Evolutionary conservation across 257 asterid genomes (phyloP).

Genomic region (Nicotiana tomentosiformis): DNA sequence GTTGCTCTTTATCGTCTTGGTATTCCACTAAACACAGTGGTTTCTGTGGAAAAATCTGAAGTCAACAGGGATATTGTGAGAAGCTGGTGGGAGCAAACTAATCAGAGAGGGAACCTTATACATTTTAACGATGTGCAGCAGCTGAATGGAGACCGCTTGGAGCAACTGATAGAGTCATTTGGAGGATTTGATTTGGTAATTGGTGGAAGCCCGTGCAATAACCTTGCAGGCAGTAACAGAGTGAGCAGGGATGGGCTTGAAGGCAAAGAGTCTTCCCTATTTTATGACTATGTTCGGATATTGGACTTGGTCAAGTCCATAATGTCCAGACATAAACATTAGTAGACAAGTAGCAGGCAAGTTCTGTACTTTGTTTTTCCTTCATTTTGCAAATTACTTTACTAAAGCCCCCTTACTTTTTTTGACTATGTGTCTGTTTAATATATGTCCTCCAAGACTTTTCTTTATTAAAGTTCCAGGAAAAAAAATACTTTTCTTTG

Average conservation of each 20-base stretch:
- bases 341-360: constrained; percentile 46
- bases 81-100: constrained; percentile 70
- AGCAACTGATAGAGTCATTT: constrained; percentile 11
- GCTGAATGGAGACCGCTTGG: constrained; percentile 24
- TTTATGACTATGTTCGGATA: constrained; percentile 43
- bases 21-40: constrained; percentile 42
- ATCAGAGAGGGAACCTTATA: constrained; percentile 38
- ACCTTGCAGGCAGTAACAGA: constrained; percentile 73
- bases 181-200: constrained; percentile 61
- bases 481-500: constrained; percentile 4
- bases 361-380: constrained; percentile 22
- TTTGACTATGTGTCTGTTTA: not conserved
- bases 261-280: constrained; percentile 46
- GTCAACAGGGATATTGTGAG: constrained; percentile 42
- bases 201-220: constrained; percentile 89
- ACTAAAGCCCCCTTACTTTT: not conserved
- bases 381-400: constrained; percentile 1
- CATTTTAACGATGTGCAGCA: constrained; percentile 40
- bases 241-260: constrained; percentile 79
- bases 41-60: constrained; percentile 53
- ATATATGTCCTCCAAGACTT: not conserved
- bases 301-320: constrained; percentile 27
- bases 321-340: not conserved
- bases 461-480: constrained; percentile 1
- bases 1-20: constrained; percentile 69